Base-by-base conservation (phyloP, 305 asterid genomes). In the Rubia occidens region DNA sequence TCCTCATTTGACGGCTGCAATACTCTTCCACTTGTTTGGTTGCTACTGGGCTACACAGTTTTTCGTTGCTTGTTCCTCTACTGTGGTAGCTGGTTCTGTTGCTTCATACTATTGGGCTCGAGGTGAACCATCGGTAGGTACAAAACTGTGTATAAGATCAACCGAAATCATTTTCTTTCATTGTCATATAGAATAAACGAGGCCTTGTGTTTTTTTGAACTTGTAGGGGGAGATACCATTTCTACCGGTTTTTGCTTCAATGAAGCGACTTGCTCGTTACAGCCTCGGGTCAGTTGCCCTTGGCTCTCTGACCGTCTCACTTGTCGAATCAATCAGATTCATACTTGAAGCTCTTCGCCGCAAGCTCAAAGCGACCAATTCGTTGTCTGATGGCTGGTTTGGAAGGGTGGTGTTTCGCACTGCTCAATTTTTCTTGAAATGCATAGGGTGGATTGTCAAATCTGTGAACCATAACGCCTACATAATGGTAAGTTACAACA, bases 31-130 rank as follows among this genome's bases (percentile, higher is more conserved):
- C 79, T 84, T 95, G 60, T 86, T 95, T 66, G 99, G 99, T 20
- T 86, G 94, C 79, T 95, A 79, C 69, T 95, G 99, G 99, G 96
- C 93, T 32, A 89, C 96, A 49, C 96, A 95, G 64, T 95, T 91
- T 75, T 69, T 87, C 68, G 74, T 70, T 54, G 94, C 95, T 32
- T 85, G 89, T 85, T 89, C 96, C 58, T 88, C 99, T 13, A 91
- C 97, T 0, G 93, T 89, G 53, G 78, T 91, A 71, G 97, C 99
- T 8, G 97, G 99, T 65, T 91, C 99, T 21, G 97, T 95, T 53
- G 96, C 96, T 82, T 89, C 99, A 3, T 89, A 91, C 73, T 95
- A 95, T 71, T 95, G 97, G 97, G 85, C 97, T 59, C 94, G 89
- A 29, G 97, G 94, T 24, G 94, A 83, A 83, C 70, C 88, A n/a